Evolutionary conservation across 345 rosid genomes (phyloP), one percentile per base, ranked within the genome.

Genomic region (Barbarea vulgaris): DNA sequence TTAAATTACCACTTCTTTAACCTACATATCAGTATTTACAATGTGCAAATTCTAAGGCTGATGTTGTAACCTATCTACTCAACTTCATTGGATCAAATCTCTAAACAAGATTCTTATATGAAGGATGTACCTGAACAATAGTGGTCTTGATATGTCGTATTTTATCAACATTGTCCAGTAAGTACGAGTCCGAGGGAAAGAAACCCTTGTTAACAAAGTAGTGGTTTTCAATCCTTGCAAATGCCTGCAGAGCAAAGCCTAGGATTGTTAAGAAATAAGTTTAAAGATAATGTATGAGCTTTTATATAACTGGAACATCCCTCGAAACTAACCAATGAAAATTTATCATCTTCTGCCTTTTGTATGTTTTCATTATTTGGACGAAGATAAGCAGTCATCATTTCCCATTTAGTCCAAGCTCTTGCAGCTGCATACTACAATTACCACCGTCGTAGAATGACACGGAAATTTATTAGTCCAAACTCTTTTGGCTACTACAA

Each of bases 371-470:
- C 97, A 79, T 86, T 89, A 85, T 86, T 85, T 62, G 86, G 96
- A 71, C 74, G 78, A 78, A 94, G 97, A 85, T 94, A 85, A 37
- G 93, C 89, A 67, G 98, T 94, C 96, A 87, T 87, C 98, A 91
- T 88, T 81, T 94, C 98, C 98, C 98, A 94, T 74, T 77, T 94
- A 33, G 97, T 94, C 98, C 98, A 94, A 41, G 90, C 89, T 82
- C 97, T 87, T 46, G 97, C 97, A 72, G 98, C 97, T 79, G 89
- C 96, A 87, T 81, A 85, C 98, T 92, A 75, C 37, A 57, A 79
- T 15, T 44, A 44, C 6, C 9, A 44, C 19, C 19, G 18, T 44
- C 3, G 4, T 44, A 6, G 19, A 44, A 15, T 5, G 74, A 85
- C 31, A 33, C 19, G n/a, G 3, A 27, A 11, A n/a, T 41, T 37